Base-by-base conservation (phyloP, 371 early-diverging fungal genomes). In the Mucor velutinosus region DNA sequence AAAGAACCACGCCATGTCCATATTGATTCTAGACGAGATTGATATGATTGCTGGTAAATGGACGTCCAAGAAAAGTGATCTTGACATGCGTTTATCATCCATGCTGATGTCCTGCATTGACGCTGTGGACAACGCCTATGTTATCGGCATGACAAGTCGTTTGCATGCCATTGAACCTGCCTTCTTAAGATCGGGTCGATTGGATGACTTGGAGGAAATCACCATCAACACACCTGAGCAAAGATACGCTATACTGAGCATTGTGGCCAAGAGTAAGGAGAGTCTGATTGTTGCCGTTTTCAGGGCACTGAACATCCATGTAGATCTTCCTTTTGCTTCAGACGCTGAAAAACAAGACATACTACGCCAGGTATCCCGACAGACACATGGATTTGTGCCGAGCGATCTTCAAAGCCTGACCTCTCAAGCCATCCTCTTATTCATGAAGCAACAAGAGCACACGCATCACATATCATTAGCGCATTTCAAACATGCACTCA, bases 301-400 rank as follows among this genome's bases (percentile, higher is more conserved):
- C 25, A 14, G 15, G 27, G 53, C 53, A 32, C 23, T 60, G n/a
- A 41, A 23, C 56, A 57, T 27, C 11, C 32, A 15, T 59, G 14
- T 72, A 89, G 89, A 82, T 23, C 66, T 89, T 27, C 87, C 89
- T 8, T 82, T 88, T 64, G 69, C 72, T 29, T 83, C 83, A 25
- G 68, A 77, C 10, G 65, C 80, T 7, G 78, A 88, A 35, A 70
- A 82, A 12, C 53, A 64, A 0, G 67, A 60, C 1, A 88, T 90
- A 60, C 76, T 99, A 33, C 87, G 86, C 64, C 82, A 90, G 70
- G 89, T 99, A 27, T 93, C 99, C 4, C 83, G 92, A 58, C 91
- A 92, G 64, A 97, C 98, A 0, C 99, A 99, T 82, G 99, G 99
- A 8, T 94, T 89, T 75, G 90, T 90, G 0, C 86, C 93, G 0